phyloP scores from a whole-genome alignment of 2,329 filamentous ascomycete species.

The Mycocentrospora acerina region DNA sequence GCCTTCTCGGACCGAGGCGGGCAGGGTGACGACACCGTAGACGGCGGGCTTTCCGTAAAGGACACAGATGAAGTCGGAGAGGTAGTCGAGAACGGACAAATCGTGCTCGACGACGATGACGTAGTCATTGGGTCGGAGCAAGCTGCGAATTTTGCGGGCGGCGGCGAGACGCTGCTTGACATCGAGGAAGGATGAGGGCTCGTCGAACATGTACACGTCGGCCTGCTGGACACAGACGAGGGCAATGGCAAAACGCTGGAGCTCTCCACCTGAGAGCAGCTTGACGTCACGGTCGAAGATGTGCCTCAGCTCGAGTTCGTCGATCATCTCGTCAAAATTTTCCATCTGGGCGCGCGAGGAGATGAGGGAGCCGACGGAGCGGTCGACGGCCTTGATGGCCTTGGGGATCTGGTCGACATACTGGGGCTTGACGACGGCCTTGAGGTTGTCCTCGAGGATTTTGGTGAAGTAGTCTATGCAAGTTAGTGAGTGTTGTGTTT shows the following conservation, averaged over 20 bases:
- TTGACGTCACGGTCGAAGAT: constrained; percentile 90
- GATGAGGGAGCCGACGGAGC: constrained; percentile 77
- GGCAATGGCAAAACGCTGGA: constrained; percentile 96
- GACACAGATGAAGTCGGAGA: constrained; percentile 97
- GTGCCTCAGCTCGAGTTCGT: constrained; percentile 82
- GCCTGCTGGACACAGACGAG: constrained; percentile 94
- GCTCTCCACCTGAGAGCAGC: constrained; percentile 91
- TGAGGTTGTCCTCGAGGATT: constrained; percentile 92
- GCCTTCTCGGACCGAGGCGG: constrained; percentile 93
- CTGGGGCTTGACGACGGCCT: constrained; percentile 98
- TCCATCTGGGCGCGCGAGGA: constrained; percentile 73
- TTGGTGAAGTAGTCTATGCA: constrained; percentile 93
- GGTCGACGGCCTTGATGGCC: constrained; percentile 79
- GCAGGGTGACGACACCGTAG: constrained; percentile 96
- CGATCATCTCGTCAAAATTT: constrained; percentile 78
- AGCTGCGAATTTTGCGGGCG: constrained; percentile 86
- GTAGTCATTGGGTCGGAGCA: constrained; percentile 87
- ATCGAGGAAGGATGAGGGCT: constrained; percentile 98
- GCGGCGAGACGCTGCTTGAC: constrained; percentile 97
- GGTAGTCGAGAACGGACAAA: constrained; percentile 95
- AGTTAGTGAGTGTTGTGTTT: constrained; percentile 24
- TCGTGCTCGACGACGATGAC: constrained; percentile 99
- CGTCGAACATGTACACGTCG: constrained; percentile 98
- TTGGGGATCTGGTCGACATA: constrained; percentile 98
- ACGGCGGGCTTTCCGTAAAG: constrained; percentile 94